Evolutionary conservation across 2,329 filamentous ascomycete genomes (phyloP).

Genomic region (Talaromyces rugulosus): DNA sequence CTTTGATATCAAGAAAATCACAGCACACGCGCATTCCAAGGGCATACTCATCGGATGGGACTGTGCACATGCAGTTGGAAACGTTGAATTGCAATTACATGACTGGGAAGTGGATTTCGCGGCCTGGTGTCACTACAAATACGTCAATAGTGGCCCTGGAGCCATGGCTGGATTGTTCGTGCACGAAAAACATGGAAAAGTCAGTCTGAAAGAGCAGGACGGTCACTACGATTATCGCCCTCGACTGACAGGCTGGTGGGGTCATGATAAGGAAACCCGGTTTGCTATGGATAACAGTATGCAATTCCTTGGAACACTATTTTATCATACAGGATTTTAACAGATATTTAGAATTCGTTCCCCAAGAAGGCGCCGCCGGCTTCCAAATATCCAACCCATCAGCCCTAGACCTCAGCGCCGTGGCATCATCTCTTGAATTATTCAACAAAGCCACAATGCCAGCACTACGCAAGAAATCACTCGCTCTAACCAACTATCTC

Average conservation of each 20-base stretch:
- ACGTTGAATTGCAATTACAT: slow-evolving; percentile 73
- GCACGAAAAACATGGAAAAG: slow-evolving; percentile 64
- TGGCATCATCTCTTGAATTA: slow-evolving; percentile 68
- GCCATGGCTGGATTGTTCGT: slow-evolving; percentile 77
- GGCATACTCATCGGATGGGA: slow-evolving; percentile 81
- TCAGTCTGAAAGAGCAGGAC: slow-evolving; percentile 30
- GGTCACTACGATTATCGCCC: slow-evolving; percentile 54
- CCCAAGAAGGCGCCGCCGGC: slow-evolving; percentile 72
- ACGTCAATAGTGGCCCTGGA: slow-evolving; percentile 81
- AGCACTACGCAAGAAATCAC: slow-evolving; percentile 64
- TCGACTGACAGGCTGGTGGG: slow-evolving; percentile 82
- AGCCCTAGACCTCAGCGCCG: slow-evolving; percentile 70
- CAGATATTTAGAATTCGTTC: slow-evolving; percentile 57
- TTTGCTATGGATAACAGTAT: slow-evolving; percentile 75
- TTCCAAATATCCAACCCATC: slow-evolving; percentile 85
- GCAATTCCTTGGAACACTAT: slow-evolving; percentile 3
- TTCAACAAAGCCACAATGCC: slow-evolving; percentile 69
- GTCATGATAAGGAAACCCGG: slow-evolving; percentile 68
- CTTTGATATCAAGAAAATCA: slow-evolving; percentile 78
- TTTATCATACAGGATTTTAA: not conserved
- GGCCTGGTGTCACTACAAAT: slow-evolving; percentile 93
- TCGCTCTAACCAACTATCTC: slow-evolving; percentile 71
- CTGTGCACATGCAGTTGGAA: slow-evolving; percentile 79
- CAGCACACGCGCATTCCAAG: slow-evolving; percentile 65
- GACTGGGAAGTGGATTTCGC: slow-evolving; percentile 92